Percentiles rank a stretch among this genome's conserved stretches.
Evolutionary conservation across 176 grass and related monocot genomes (phyloP).

Genomic region (Aegilops umbellulata): DNA sequence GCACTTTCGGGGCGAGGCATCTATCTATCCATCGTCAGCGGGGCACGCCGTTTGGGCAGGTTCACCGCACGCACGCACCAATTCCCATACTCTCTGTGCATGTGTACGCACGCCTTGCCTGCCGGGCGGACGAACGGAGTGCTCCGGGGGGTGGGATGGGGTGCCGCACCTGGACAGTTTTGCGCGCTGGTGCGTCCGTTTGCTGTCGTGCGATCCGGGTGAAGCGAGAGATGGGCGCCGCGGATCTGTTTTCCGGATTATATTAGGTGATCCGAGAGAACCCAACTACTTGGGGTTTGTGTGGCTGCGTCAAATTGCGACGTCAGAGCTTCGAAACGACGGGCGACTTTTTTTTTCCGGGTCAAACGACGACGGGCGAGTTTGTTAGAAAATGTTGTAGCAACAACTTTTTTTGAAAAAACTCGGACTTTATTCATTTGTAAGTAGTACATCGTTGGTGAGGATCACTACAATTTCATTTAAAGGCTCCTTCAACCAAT

Average conservation of each 20-base stretch:
- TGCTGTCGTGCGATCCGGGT: background rate
- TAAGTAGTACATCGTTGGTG: too few relatives aligned
- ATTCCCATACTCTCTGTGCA: background rate
- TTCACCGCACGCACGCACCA: background rate
- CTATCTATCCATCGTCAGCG: background rate
- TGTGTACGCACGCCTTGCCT: background rate
- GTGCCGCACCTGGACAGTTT: conserved; percentile 1
- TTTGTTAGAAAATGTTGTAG: too few relatives aligned
- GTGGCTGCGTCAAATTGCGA: background rate
- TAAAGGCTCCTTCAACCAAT: too few relatives aligned
- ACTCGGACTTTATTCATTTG: too few relatives aligned
- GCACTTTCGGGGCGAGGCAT: background rate
- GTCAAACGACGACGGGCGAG: too few relatives aligned
- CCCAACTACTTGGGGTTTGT: background rate
- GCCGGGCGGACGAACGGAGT: background rate
- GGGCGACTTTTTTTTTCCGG: too few relatives aligned
- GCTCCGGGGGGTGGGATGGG: background rate
- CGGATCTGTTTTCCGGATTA: background rate
- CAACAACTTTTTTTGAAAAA: too few relatives aligned
- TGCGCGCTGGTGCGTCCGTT: background rate
- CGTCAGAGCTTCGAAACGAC: too few relatives aligned
- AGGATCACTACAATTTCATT: too few relatives aligned
- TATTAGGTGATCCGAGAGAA: background rate
- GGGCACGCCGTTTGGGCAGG: background rate
- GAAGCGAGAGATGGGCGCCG: background rate